Conservation (phyloP, 495 filamentous ascomycete species). For the Pseudevernia furfuracea region DNA sequence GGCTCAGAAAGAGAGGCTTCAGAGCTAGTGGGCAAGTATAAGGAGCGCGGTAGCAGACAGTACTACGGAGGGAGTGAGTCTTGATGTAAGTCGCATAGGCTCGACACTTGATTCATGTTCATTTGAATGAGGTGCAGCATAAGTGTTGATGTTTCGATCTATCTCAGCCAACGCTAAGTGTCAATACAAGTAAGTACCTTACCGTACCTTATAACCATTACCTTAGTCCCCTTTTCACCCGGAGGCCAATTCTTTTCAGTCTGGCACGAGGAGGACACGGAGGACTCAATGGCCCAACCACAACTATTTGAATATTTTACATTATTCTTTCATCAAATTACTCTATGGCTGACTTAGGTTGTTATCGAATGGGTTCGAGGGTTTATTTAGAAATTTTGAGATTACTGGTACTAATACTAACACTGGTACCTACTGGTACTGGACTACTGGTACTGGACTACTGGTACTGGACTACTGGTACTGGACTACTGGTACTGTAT, state of each 20-base stretch:
- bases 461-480: too few relatives aligned
- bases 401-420: too few relatives aligned
- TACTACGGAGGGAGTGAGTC: not conserved
- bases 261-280: too few relatives aligned
- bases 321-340: not conserved
- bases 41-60: not conserved
- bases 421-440: too few relatives aligned
- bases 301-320: not conserved
- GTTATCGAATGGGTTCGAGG: not conserved
- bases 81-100: not conserved
- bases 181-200: too few relatives aligned
- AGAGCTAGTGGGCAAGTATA: not conserved
- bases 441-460: too few relatives aligned
- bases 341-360: not conserved
- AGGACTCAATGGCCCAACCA: too few relatives aligned
- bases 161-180: constrained; percentile 40
- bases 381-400: not conserved
- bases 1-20: not conserved
- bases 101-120: not conserved
- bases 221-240: too few relatives aligned
- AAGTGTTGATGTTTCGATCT: constrained; percentile 4
- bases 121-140: too few relatives aligned
- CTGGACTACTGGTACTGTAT: not conserved
- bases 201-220: too few relatives aligned
- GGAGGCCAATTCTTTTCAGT: too few relatives aligned